Percentiles rank a stretch among this genome's conserved stretches.
phyloP scores from a whole-genome alignment of 495 filamentous ascomycete genomes.

The Penicillium samsonianum region DNA sequence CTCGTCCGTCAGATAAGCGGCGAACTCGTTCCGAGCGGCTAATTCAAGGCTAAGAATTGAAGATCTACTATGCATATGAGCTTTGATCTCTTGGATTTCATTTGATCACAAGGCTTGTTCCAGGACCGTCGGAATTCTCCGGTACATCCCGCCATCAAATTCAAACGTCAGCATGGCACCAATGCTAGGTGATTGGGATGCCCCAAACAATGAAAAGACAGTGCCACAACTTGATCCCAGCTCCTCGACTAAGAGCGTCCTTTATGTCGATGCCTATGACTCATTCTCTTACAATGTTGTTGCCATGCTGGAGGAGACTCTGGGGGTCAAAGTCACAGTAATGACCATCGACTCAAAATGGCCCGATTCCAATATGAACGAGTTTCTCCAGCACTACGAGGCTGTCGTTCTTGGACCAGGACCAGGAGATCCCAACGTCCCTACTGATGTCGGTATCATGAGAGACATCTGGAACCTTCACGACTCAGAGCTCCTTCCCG shows the following conservation, averaged over 20 bases:
- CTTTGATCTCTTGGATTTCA: background rate
- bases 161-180: constrained; percentile 35
- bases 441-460: constrained; percentile 77
- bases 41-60: background rate
- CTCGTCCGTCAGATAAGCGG: constrained; percentile 1
- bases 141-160: background rate
- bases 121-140: background rate
- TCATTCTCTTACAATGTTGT: constrained; percentile 95
- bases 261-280: constrained; percentile 93
- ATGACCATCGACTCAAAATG: constrained; percentile 68
- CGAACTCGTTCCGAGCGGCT: background rate
- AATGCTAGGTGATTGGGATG: constrained; percentile 36
- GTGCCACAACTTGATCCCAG: background rate
- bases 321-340: constrained; percentile 65
- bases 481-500: constrained; percentile 61
- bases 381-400: constrained; percentile 62
- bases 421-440: constrained; percentile 63
- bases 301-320: constrained; percentile 65
- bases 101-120: background rate
- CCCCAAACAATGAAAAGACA: background rate
- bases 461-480: constrained; percentile 70
- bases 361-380: constrained; percentile 42
- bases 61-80: background rate
- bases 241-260: constrained; percentile 50
- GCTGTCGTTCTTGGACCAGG: constrained; percentile 82